phyloP scores from a whole-genome alignment of 305 asterid species.

The Solanum aculeatissimum region DNA sequence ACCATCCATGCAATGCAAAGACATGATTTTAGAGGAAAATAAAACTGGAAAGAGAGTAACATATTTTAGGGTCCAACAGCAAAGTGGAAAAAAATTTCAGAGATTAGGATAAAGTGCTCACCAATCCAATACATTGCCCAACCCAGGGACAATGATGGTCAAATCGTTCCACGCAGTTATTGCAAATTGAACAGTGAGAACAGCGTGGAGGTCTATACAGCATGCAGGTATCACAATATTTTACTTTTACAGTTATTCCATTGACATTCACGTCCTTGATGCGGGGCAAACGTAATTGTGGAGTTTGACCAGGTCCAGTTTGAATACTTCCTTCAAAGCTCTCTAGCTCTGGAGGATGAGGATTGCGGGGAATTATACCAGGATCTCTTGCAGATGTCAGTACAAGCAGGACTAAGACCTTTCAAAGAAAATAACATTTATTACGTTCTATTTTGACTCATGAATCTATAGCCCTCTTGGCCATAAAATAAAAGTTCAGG shows the following conservation, averaged over 20 bases:
- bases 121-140: constrained; percentile 88
- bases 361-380: constrained; percentile 80
- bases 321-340: constrained; percentile 30
- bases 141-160: constrained; percentile 99
- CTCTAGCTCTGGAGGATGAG: constrained; percentile 79
- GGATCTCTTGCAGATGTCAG: constrained; percentile 86
- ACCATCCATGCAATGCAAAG: neutral
- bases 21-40: neutral
- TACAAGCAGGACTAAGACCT: constrained; percentile 67
- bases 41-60: neutral
- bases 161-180: constrained; percentile 80
- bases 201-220: constrained; percentile 87
- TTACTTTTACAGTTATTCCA: constrained; percentile 59
- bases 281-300: constrained; percentile 50
- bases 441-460: neutral
- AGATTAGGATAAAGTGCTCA: constrained; percentile 17
- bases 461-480: neutral
- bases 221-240: constrained; percentile 87
- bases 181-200: constrained; percentile 91
- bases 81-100: neutral
- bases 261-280: constrained; percentile 55
- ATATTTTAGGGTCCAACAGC: neutral
- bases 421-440: neutral
- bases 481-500: neutral
- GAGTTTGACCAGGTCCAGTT: constrained; percentile 31